Conservation (phyloP, 305 asterid species). For the Salvia sclarea region DNA sequence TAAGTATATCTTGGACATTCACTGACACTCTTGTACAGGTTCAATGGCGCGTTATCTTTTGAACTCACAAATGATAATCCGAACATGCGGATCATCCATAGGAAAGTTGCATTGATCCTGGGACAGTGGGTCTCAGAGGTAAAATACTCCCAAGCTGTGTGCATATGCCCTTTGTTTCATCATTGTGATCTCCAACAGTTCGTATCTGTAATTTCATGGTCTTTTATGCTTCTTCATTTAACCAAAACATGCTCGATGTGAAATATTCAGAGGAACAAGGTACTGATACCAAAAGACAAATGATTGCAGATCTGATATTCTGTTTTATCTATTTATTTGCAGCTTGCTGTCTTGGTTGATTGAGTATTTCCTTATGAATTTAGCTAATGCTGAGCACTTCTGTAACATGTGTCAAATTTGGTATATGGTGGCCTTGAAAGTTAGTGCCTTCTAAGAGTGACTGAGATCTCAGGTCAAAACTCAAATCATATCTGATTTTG, state of each 20-base stretch:
- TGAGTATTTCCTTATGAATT: constrained; percentile 2
- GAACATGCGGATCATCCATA: constrained; percentile 87
- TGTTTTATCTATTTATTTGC: constrained; percentile 9
- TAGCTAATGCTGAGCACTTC: constrained; percentile 15
- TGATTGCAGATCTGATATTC: constrained; percentile 23
- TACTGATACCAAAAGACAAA: constrained; percentile 27
- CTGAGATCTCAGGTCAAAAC: constrained; percentile 17
- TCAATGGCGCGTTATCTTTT: constrained; percentile 81
- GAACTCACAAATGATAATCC: constrained; percentile 86
- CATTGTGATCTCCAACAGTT: constrained; percentile 17
- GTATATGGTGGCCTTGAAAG: constrained; percentile 22
- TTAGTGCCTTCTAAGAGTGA: constrained; percentile 19
- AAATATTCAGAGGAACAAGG: constrained; percentile 13
- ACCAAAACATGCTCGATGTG: constrained; percentile 25
- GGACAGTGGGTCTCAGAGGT: constrained; percentile 99
- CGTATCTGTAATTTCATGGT: constrained; percentile 9
- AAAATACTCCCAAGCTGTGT: constrained; percentile 29
- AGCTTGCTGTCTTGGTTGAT: constrained; percentile 23
- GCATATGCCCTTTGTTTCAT: constrained; percentile 3
- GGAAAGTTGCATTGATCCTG: constrained; percentile 92
- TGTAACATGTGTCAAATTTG: constrained; percentile 11
- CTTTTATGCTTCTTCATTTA: constrained; percentile 20
- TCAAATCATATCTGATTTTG: constrained; percentile 16
- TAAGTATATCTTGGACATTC: constrained; percentile 28
- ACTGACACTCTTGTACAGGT: constrained; percentile 57